These are phyloP conservation scores for Neonectria ditissima DNA, from an alignment of 2,329 filamentous ascomycete species.

Conservation along the genomic window DNA sequence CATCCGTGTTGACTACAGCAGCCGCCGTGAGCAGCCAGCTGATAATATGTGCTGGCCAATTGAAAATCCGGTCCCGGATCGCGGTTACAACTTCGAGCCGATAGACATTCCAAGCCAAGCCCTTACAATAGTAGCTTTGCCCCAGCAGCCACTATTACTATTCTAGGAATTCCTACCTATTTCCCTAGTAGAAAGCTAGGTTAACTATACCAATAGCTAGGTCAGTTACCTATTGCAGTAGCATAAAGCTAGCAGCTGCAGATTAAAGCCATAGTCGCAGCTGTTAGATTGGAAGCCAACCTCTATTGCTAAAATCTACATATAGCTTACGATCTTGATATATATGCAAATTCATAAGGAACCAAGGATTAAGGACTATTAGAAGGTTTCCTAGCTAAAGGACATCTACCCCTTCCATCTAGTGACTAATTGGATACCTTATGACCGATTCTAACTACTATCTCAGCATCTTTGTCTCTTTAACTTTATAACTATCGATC, in stretches of 20 bases:
- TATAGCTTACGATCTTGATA: constrained; percentile 22
- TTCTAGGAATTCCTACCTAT: constrained; percentile 21
- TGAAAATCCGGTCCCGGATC: background rate
- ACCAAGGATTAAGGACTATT: constrained; percentile 19
- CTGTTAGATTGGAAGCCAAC: constrained; percentile 16
- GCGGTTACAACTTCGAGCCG: constrained; percentile 5
- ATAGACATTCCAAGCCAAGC: background rate
- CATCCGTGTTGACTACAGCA: too few species aligned
- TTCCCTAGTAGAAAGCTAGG: too few species aligned
- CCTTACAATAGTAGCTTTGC: constrained; percentile 3
- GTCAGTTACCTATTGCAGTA: constrained; percentile 8
- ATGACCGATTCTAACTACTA: too few species aligned
- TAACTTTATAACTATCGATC: background rate
- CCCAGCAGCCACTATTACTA: constrained; percentile 3
- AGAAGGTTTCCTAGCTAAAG: constrained; percentile 8
- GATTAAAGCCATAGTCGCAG: too few species aligned
- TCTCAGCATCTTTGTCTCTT: background rate
- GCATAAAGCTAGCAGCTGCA: background rate
- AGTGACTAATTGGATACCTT: too few species aligned
- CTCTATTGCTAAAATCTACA: constrained; percentile 19
- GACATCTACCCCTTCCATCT: too few species aligned
- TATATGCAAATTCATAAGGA: constrained; percentile 27
- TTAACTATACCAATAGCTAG: constrained; percentile 15
- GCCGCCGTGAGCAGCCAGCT: too few species aligned
- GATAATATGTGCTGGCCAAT: constrained; percentile 7